phyloP scores from a whole-genome alignment of 352 stramenopile species.

The Phytophthora vignae region DNA sequence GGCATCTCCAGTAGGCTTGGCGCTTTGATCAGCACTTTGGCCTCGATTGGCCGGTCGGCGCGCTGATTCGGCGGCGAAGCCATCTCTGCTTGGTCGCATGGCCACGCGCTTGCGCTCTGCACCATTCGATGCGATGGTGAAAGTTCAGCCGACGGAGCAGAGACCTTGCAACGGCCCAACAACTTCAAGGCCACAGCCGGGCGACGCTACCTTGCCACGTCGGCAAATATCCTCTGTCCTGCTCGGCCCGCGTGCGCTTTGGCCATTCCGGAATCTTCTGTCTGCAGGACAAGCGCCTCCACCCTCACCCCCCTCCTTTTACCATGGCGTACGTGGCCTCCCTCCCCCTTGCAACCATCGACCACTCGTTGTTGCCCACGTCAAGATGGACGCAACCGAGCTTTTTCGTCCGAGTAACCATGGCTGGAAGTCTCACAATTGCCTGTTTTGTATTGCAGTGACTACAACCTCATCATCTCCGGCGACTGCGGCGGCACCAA shows the following conservation, averaged over 20 bases:
- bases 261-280: conserved; percentile 34
- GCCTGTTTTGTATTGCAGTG: not conserved
- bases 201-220: conserved; percentile 15
- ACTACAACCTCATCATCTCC: conserved; percentile 74
- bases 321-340: conserved; percentile 23
- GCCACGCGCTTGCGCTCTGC: conserved; percentile 5
- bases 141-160: conserved; percentile 25
- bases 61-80: conserved; percentile 3
- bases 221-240: conserved; percentile 23
- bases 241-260: not conserved
- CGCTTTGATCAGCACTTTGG: no score
- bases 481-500: conserved; percentile 98
- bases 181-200: conserved; percentile 23
- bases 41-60: no score
- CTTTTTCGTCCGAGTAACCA: not conserved
- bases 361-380: not conserved
- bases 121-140: conserved; percentile 24
- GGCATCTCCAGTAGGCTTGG: not conserved
- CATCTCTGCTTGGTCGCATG: conserved; percentile 15
- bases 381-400: not conserved
- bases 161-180: conserved; percentile 9
- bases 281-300: conserved; percentile 12
- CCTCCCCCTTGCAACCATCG: not conserved
- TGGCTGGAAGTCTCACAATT: conserved; percentile 1
- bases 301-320: not conserved